phyloP scores from a whole-genome alignment of 1,284 basidiomycete species.

The Trametes hirsuta region DNA sequence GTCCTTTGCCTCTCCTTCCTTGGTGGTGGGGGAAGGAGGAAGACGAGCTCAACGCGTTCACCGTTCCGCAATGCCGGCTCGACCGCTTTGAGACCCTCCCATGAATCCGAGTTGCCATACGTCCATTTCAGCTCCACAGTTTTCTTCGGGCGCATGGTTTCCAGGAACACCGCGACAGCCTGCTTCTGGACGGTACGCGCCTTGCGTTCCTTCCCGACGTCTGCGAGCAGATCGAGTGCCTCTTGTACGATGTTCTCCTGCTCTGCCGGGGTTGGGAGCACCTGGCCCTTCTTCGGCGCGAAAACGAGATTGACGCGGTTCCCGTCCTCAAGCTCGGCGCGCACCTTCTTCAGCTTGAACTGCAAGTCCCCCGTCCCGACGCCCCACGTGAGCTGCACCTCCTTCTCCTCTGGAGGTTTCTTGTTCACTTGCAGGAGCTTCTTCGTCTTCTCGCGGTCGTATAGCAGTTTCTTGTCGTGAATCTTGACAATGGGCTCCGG shows the following conservation, averaged over 20 bases:
- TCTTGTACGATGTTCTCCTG: constrained; percentile 37
- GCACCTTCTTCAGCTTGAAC: constrained; percentile 69
- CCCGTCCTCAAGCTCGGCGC: constrained; percentile 62
- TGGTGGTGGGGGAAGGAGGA: constrained; percentile 17
- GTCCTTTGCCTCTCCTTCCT: constrained; percentile 10
- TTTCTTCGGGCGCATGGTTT: constrained; percentile 25
- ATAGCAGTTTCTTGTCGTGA: constrained; percentile 42
- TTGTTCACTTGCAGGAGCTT: constrained; percentile 38
- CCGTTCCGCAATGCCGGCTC: constrained; percentile 13
- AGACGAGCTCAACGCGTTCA: constrained; percentile 18
- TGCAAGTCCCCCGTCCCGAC: constrained; percentile 61
- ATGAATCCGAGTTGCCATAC: constrained; percentile 13
- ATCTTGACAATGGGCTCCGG: constrained; percentile 60
- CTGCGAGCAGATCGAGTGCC: constrained; percentile 44
- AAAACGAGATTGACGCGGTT: constrained; percentile 62
- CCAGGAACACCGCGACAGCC: constrained; percentile 48
- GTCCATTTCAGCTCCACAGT: constrained; percentile 17
- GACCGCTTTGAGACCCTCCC: constrained; percentile 14
- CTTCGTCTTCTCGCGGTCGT: constrained; percentile 37
- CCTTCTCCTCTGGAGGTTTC: constrained; percentile 54
- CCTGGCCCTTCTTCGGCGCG: constrained; percentile 49
- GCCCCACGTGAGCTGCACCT: constrained; percentile 76
- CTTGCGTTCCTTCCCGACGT: constrained; percentile 57
- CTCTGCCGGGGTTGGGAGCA: constrained; percentile 27
- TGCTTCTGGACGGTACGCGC: constrained; percentile 42